These are phyloP conservation scores for Boletus edulis DNA, from an alignment of 768 basidiomycete species.

Conservation along the genomic window DNA sequence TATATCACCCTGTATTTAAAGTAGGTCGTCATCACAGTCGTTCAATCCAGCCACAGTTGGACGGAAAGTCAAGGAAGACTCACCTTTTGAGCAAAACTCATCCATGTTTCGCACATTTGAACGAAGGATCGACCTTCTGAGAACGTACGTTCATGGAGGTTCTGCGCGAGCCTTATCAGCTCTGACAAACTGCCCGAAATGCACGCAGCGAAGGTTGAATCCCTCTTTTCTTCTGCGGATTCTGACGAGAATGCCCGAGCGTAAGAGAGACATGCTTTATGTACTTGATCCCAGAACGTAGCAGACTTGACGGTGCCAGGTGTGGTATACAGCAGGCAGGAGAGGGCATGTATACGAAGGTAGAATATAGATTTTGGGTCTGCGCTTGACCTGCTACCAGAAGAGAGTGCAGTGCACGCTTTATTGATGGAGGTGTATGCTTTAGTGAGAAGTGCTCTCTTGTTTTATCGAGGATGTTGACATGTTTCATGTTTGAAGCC, in stretches of 20 bases:
- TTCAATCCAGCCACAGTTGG: background rate
- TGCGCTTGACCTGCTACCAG: conserved; percentile 12
- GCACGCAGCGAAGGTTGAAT: conserved; percentile 23
- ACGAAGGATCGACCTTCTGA: conserved; percentile 52
- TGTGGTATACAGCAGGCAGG: conserved; percentile 48
- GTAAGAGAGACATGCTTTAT: conserved; percentile 45
- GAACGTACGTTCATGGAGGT: conserved; percentile 38
- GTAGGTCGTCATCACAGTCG: background rate
- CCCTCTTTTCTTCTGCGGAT: conserved; percentile 22
- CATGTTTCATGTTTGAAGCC: conserved; percentile 40
- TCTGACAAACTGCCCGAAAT: conserved; percentile 45
- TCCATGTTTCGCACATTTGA: conserved; percentile 72
- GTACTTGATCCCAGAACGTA: conserved; percentile 70
- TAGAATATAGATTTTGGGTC: conserved; percentile 30
- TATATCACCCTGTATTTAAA: conserved; percentile 32
- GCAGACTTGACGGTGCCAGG: conserved; percentile 46
- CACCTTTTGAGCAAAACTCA: conserved; percentile 63
- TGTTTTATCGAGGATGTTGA: conserved; percentile 48
- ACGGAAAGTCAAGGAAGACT: conserved; percentile 12
- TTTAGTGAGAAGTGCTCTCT: conserved; percentile 58
- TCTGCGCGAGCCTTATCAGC: conserved; percentile 42
- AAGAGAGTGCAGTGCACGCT: conserved; percentile 30
- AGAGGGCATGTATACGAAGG: conserved; percentile 44
- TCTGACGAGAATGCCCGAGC: conserved; percentile 19
- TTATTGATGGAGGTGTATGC: conserved; percentile 53